phyloP scores from a whole-genome alignment of 352 stramenopile genomes.

The Elongisporangium undulatum region DNA sequence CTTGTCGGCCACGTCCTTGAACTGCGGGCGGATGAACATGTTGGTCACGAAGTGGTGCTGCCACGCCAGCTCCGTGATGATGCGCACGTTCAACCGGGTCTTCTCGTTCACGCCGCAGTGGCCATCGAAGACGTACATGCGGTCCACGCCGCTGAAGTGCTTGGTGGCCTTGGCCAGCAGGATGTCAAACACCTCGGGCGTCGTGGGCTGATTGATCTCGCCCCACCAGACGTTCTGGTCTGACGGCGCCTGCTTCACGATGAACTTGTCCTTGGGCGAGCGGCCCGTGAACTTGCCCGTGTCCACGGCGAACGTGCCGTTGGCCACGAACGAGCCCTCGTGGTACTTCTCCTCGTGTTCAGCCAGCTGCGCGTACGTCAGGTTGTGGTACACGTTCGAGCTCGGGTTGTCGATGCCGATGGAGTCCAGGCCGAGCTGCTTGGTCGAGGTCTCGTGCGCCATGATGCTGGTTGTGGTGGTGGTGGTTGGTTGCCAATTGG shows the following conservation, averaged over 20 bases:
- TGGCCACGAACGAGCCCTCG: constrained; percentile 47
- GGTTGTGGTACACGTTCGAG: constrained; percentile 41
- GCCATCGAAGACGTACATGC: constrained; percentile 62
- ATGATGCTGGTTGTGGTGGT: constrained; percentile 17
- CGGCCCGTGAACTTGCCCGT: constrained; percentile 62
- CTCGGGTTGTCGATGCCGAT: constrained; percentile 37
- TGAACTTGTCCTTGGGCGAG: constrained; percentile 62
- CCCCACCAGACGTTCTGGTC: constrained; percentile 49
- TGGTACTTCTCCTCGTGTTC: constrained; percentile 45
- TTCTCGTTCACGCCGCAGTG: constrained; percentile 61
- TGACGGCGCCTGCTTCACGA: constrained; percentile 48
- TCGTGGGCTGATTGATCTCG: constrained; percentile 53
- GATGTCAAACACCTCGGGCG: constrained; percentile 40
- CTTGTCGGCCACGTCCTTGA: constrained; percentile 35
- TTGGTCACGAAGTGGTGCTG: constrained; percentile 70
- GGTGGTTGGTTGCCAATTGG: constrained; percentile 18
- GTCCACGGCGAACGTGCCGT: constrained; percentile 59
- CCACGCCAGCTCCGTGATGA: constrained; percentile 56
- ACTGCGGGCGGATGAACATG: constrained; percentile 67
- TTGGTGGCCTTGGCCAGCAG: constrained; percentile 42
- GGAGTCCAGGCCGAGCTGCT: constrained; percentile 28
- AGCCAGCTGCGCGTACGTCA: constrained; percentile 41
- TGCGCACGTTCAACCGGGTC: constrained; percentile 50
- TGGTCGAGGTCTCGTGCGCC: constrained; percentile 61
- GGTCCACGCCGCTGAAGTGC: constrained; percentile 42